phyloP scores from a whole-genome alignment of 306 rosid species.

The Prunus dulcis region DNA sequence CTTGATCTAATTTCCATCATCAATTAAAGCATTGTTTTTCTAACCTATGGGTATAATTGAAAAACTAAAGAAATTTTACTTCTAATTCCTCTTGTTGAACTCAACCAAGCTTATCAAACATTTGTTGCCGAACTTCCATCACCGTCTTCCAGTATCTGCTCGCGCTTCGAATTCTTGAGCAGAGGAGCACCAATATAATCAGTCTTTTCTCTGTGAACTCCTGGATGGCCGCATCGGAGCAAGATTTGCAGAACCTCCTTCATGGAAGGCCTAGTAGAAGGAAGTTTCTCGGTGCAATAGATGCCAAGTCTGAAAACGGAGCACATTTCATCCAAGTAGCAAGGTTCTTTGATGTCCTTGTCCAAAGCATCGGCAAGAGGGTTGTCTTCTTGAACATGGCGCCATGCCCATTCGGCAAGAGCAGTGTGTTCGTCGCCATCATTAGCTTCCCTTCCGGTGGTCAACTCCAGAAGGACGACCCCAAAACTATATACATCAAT shows the following conservation, averaged over 20 bases:
- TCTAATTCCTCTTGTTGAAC: neutral
- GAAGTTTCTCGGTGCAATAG: constrained; percentile 46
- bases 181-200: constrained; percentile 43
- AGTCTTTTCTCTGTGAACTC: constrained; percentile 17
- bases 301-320: constrained; percentile 61
- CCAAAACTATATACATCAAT: constrained; percentile 78
- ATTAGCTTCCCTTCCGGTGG: constrained; percentile 63
- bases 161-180: constrained; percentile 46
- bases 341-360: constrained; percentile 43
- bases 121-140: constrained; percentile 6
- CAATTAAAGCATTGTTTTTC: no score
- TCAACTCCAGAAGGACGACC: constrained; percentile 66
- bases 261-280: constrained; percentile 71
- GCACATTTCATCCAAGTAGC: constrained; percentile 50
- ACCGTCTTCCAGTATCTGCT: constrained; percentile 27
- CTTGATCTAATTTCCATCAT: no score
- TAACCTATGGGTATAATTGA: no score
- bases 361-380: constrained; percentile 50
- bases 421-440: constrained; percentile 57
- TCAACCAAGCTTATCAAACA: neutral
- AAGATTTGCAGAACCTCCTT: constrained; percentile 53
- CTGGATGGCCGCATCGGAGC: constrained; percentile 20
- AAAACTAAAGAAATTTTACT: no score
- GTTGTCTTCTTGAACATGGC: constrained; percentile 33
- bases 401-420: constrained; percentile 71